Evolutionary conservation across 2,329 filamentous ascomycete genomes (phyloP).

Genomic region (Eurotiales sp.): DNA sequence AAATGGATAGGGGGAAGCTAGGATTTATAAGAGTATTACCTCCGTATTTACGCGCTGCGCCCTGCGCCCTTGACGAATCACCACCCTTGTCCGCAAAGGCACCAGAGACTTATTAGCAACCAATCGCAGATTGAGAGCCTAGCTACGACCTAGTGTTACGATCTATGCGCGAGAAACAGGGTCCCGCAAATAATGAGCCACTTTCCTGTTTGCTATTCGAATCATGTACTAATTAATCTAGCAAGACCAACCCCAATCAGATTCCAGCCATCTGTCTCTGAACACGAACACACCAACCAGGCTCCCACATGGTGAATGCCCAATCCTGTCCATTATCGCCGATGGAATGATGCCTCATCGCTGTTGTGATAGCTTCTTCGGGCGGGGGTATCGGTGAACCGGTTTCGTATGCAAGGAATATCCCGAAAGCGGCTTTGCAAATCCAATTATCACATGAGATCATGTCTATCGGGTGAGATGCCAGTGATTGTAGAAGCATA

Average conservation of each 20-base stretch:
- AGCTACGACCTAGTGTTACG: no score
- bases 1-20: no score
- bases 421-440: background rate
- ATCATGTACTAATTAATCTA: background rate
- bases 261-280: background rate
- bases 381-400: background rate
- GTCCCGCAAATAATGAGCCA: no score
- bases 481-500: background rate
- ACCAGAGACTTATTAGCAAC: no score
- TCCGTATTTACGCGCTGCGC: no score
- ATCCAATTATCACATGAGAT: conserved; percentile 1
- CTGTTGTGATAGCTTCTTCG: background rate
- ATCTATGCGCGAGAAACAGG: no score
- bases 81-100: no score
- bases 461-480: background rate
- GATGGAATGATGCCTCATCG: background rate
- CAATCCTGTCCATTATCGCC: background rate
- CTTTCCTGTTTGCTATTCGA: background rate
- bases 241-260: background rate
- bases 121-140: no score
- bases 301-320: background rate
- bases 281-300: conserved; percentile 1
- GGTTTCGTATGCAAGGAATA: background rate
- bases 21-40: no score
- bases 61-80: no score